Conservation (phyloP, 768 basidiomycete genomes). For the Mycena maculata region DNA sequence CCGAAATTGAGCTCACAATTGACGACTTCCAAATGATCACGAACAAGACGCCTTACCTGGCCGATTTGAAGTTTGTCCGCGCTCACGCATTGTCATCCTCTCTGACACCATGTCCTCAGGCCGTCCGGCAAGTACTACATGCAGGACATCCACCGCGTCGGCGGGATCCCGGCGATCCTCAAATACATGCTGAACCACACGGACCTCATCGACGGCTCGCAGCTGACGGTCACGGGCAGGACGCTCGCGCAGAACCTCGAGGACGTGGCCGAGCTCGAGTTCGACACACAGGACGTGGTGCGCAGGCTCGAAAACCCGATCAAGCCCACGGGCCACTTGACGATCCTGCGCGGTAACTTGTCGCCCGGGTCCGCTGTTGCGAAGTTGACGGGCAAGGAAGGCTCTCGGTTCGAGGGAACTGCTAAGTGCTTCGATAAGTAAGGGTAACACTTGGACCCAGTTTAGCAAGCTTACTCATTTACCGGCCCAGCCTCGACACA, state of each 20-base stretch:
- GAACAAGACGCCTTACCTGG: constrained; percentile 84
- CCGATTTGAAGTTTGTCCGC: constrained; percentile 75
- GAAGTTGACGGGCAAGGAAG: constrained; percentile 95
- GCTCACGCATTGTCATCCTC: background rate
- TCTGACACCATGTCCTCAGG: constrained; percentile 47
- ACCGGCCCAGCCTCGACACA: constrained; percentile 61
- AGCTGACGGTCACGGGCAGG: constrained; percentile 92
- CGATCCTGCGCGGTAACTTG: constrained; percentile 89
- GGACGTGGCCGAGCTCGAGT: constrained; percentile 78
- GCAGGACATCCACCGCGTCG: constrained; percentile 89
- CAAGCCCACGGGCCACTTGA: constrained; percentile 88
- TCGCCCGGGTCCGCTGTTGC: constrained; percentile 90
- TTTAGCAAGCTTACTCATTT: background rate
- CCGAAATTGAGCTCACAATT: constrained; percentile 75
- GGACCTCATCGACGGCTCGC: constrained; percentile 81
- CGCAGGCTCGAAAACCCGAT: constrained; percentile 80
- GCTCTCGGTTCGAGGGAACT: constrained; percentile 80
- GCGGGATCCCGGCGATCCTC: constrained; percentile 85
- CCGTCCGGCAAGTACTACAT: constrained; percentile 90
- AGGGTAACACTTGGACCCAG: constrained; percentile 10
- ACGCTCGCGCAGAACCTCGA: constrained; percentile 89
- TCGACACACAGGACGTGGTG: constrained; percentile 82
- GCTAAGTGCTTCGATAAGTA: constrained; percentile 85
- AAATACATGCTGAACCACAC: constrained; percentile 87
- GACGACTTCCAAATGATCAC: constrained; percentile 89